Evolutionary conservation across 176 grass and related monocot genomes (phyloP), one percentile per base, ranked within the genome.

Genomic region (Stipa capillata): DNA sequence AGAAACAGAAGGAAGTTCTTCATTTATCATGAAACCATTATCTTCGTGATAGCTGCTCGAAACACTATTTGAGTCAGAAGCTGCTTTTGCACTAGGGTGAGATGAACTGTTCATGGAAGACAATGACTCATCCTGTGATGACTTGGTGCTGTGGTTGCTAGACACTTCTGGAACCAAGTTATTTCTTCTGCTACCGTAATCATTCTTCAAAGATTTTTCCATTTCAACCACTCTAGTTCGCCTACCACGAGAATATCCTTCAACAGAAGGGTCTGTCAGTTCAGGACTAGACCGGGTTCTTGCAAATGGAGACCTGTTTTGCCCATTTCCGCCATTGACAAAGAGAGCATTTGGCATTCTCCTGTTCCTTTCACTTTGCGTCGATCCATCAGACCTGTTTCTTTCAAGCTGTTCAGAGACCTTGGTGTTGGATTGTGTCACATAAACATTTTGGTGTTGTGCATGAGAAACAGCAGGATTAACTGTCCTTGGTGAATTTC

Each of bases 241-340:
- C 44, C 89, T 84, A 48, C 77, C 86, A 27, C 28, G 81, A 85
- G 87, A 79, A 48, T 88, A 86, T n/a, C 77, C 86, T 75, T 91
- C 89, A 41, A 78, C 21, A 59, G 91, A 94, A 84, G 87, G 80
- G 16, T 84, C 91, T 58, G 91, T 90, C 76, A 97, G 79, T 64
- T 94, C 94, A 76, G 94, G 94, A 78, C 91, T 94, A 60, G 94
- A 97, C 49, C 72, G 89, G 29, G 91, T 94, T 86, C 91, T 89
- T 80, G 82, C 91, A 85, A 97, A 97, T 21, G 83, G 85, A 68
- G 82, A 84, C 82, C 49, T 86, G 45, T 58, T 88, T 74, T 89
- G 68, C 28, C 87, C 87, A 83, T 87, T 89, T 78, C 48, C 78
- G 35, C 82, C 83, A 47, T 84, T 88, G 5, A 69, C n/a, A 65